Base-by-base conservation (phyloP, 169 alveolate species). In the Ichthyophthirius multifiliis region DNA sequence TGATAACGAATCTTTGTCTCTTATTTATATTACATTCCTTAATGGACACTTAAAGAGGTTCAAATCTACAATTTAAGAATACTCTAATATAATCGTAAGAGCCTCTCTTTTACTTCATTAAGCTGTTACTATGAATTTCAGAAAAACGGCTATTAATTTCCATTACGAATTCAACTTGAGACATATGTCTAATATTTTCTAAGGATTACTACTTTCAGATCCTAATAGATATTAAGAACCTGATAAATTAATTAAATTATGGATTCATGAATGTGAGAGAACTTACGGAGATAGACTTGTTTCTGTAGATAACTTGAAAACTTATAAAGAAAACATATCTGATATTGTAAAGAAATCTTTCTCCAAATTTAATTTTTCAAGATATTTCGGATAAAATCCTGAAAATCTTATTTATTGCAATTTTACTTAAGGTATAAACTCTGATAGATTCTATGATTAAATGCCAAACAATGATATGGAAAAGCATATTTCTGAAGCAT, bases 201-300 rank as follows among this genome's bases (percentile, higher is more conserved):
- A 95, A 83, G 99, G 99, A 46, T 85, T 97, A 27, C 93, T 97
- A 18, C 92, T 95, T 46, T 96, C 98, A 4, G 94, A 96, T 41
- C 97, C 97, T 5, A 94, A 85, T 55, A 94, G 90, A 77, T 91
- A 92, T 86, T 89, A 94, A 83, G 98, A 96, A 31, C 97, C 98
- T 23, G 99, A 96, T 84, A 96, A 96, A 83, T 84, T 96, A 63
- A 96, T 97, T 43, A 94, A 95, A 80, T 86, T 97, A 65, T 97
- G 98, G 98, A 89, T 97, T 71, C 99, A 97, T 85, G 99, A 97
- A 92, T 88, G 97, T 76, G 99, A 97, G 90, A 86, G 99, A 83
- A 96, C 96, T 46, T 97, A 96, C 79, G 98, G 98, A 16, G 99
- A 97, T 86, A 94, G 98, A 35, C 92, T 96, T 65, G 97, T 95